Evolutionary conservation across 164 flowering plant species (phyloP).

Genomic region (Saururus chinensis): DNA sequence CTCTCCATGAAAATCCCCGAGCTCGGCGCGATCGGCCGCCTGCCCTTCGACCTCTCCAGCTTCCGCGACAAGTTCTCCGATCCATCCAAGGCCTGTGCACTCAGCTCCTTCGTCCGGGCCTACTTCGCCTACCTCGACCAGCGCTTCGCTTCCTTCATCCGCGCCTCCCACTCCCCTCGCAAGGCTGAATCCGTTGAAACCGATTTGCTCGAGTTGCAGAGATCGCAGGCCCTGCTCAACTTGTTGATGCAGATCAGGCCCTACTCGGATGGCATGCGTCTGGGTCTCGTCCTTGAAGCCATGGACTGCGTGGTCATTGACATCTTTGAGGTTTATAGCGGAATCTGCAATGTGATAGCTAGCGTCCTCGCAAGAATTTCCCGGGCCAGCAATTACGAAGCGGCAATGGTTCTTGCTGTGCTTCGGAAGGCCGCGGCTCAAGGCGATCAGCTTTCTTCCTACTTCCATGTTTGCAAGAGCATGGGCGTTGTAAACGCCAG

Average conservation of each 20-base stretch:
- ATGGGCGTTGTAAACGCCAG: constrained; percentile 45
- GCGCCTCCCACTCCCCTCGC: background rate
- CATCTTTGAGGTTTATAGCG: constrained; percentile 57
- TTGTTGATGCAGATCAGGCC: constrained; percentile 51
- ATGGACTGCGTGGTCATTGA: constrained; percentile 66
- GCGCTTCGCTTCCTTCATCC: constrained; percentile 18
- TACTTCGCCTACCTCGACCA: constrained; percentile 62
- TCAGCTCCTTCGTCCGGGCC: constrained; percentile 38
- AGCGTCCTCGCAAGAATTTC: constrained; percentile 28
- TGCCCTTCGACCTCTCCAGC: constrained; percentile 71
- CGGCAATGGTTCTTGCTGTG: constrained; percentile 35
- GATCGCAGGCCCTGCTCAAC: constrained; percentile 48
- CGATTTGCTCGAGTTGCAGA: constrained; percentile 21
- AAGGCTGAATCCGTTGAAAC: background rate
- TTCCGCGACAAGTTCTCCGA: constrained; percentile 37
- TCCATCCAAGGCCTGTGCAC: constrained; percentile 20
- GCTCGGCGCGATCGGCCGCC: constrained; percentile 31
- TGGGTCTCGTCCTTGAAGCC: constrained; percentile 42
- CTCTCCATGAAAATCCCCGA: constrained; percentile 36
- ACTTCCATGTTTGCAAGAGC: constrained; percentile 45
- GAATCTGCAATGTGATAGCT: constrained; percentile 50
- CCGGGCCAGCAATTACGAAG: constrained; percentile 34
- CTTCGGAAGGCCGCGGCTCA: constrained; percentile 47
- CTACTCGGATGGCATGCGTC: constrained; percentile 12
- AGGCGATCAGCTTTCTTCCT: constrained; percentile 31